These are phyloP conservation scores for Xylaria sp. DNA, from an alignment of 2,329 filamentous ascomycete species.

Conservation along the genomic window DNA sequence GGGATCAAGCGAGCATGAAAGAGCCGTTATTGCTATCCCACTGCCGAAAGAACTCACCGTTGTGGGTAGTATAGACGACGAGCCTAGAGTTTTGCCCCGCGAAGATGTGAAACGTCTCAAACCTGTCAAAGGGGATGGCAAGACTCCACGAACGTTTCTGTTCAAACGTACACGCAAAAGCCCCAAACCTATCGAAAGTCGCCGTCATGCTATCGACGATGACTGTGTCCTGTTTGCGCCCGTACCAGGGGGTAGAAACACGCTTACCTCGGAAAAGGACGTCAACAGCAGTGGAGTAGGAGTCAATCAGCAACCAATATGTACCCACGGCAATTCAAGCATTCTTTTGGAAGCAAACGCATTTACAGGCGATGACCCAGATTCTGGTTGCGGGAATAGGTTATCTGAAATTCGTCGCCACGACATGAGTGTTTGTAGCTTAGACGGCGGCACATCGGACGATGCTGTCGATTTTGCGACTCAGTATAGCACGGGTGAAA, in stretches of 20 bases:
- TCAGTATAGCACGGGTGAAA: slow-evolving; percentile 36
- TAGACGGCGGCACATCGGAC: slow-evolving; percentile 48
- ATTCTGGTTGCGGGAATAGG: slow-evolving; percentile 24
- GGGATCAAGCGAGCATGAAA: slow-evolving; percentile 36
- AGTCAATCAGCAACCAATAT: slow-evolving; percentile 48
- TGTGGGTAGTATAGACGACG: slow-evolving; percentile 29
- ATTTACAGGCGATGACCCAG: slow-evolving; percentile 6
- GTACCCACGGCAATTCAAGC: slow-evolving; percentile 44
- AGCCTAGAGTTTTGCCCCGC: slow-evolving; percentile 29
- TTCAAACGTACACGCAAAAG: slow-evolving; percentile 34
- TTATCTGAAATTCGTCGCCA: slow-evolving; percentile 27
- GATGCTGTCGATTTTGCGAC: slow-evolving; percentile 46
- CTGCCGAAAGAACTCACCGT: slow-evolving; percentile 35
- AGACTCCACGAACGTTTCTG: slow-evolving; percentile 34
- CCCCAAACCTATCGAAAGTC: slow-evolving; percentile 16
- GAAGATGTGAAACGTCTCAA: slow-evolving; percentile 29
- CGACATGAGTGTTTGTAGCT: slow-evolving; percentile 46
- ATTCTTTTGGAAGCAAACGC: slow-evolving; percentile 26
- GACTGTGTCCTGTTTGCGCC: slow-evolving; percentile 43
- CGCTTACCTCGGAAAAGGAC: slow-evolving; percentile 33
- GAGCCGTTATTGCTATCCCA: slow-evolving; percentile 4
- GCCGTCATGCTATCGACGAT: slow-evolving; percentile 33
- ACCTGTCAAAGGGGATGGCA: slow-evolving; percentile 40
- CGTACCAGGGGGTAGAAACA: slow-evolving; percentile 38
- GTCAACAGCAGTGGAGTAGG: slow-evolving; percentile 47